These are phyloP conservation scores for Penicillium tannophilum DNA, from an alignment of 495 filamentous ascomycete genomes.

Conservation along the genomic window DNA sequence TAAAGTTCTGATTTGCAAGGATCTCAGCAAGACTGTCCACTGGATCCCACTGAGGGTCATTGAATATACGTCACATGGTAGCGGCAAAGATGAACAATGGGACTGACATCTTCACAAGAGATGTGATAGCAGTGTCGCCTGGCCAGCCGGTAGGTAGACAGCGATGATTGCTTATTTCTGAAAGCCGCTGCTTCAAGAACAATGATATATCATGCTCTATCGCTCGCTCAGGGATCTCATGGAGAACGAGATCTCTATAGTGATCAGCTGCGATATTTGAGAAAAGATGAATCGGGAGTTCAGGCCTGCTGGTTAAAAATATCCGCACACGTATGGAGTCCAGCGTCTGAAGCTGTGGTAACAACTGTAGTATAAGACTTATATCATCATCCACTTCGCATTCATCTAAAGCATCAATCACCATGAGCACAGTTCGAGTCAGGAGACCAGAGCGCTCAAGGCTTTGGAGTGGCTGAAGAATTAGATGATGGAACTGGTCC, in stretches of 20 bases:
- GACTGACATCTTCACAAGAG: neutral
- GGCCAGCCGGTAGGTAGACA: neutral
- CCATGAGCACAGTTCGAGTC: neutral
- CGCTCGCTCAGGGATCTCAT: neutral
- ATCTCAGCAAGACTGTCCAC: neutral
- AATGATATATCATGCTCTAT: neutral
- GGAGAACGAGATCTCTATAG: neutral
- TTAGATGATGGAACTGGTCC: neutral
- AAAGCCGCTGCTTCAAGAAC: neutral
- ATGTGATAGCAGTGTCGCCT: neutral
- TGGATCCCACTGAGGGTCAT: neutral
- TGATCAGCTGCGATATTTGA: neutral
- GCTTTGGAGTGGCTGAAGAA: neutral
- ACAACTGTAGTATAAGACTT: neutral
- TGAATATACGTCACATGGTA: neutral
- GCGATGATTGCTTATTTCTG: neutral
- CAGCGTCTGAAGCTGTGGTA: neutral
- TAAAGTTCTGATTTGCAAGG: neutral
- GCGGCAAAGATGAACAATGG: constrained; percentile 6
- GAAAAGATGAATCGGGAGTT: neutral
- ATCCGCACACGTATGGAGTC: neutral
- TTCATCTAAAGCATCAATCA: constrained; percentile 3
- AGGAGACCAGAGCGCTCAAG: neutral
- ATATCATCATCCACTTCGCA: neutral
- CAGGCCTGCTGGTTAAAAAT: constrained; percentile 2